Evolutionary conservation across 1,284 basidiomycete species (phyloP).

Genomic region (Wallemia hederae): DNA sequence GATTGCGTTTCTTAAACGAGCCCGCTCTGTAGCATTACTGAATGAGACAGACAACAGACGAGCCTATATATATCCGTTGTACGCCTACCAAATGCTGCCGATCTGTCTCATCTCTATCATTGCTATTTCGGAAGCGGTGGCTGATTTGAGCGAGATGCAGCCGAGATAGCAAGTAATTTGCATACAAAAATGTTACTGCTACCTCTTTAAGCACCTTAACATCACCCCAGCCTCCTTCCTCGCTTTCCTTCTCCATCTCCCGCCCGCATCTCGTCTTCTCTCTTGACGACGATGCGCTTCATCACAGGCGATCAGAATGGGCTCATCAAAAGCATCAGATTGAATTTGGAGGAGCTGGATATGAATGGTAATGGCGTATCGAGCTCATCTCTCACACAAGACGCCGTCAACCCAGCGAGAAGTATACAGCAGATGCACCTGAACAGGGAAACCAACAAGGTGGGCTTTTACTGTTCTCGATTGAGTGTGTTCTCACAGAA

Average conservation of each 20-base stretch:
- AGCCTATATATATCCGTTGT: too few relatives aligned
- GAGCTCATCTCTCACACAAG: not conserved
- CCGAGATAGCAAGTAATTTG: too few relatives aligned
- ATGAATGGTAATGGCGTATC: not conserved
- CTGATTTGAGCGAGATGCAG: too few relatives aligned
- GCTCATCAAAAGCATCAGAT: not conserved
- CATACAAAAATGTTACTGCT: too few relatives aligned
- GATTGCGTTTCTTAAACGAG: too few relatives aligned
- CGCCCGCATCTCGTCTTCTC: not conserved
- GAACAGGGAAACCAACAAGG: not conserved
- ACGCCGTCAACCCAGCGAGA: not conserved
- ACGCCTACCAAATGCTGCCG: too few relatives aligned
- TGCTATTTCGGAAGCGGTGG: too few relatives aligned
- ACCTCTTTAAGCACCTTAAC: too few relatives aligned
- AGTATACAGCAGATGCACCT: not conserved
- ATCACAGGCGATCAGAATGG: not conserved
- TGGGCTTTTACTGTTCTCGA: not conserved
- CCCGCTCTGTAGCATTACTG: too few relatives aligned
- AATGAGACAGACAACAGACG: too few relatives aligned
- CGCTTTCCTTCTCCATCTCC: not conserved
- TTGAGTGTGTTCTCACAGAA: too few relatives aligned
- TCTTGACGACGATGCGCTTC: not conserved
- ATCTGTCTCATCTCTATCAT: too few relatives aligned
- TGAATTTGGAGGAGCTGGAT: slow-evolving; percentile 2
- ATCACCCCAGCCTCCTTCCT: not conserved